A percentile compares a stretch with the other conserved stretches of the same genome.
phyloP scores from a whole-genome alignment of 2,329 filamentous ascomycete species.

The Nemania serpens region DNA sequence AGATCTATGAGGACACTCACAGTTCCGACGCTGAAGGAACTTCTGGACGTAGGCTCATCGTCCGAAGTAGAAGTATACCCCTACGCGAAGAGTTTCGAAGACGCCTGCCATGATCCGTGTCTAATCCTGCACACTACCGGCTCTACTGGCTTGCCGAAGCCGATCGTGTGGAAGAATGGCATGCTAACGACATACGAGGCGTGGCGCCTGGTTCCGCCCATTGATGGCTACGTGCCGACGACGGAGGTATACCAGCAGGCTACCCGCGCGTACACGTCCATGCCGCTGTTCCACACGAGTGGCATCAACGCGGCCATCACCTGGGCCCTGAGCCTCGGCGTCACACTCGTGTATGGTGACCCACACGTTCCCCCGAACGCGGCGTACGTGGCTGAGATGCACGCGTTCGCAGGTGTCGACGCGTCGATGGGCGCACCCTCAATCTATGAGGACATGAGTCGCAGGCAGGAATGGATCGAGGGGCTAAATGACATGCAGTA shows the following conservation, averaged over 20 bases:
- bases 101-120: background rate
- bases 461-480: background rate
- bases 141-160: slow-evolving; percentile 6
- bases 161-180: slow-evolving; percentile 7
- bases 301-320: slow-evolving; percentile 11
- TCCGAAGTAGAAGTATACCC: background rate
- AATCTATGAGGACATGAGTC: background rate
- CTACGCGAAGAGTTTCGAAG: slow-evolving; percentile 4
- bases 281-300: slow-evolving; percentile 12
- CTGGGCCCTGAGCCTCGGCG: slow-evolving; percentile 4
- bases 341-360: slow-evolving; percentile 5
- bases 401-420: background rate
- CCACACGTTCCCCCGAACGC: slow-evolving; percentile 7
- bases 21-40: background rate
- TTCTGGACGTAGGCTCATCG: background rate
- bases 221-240: slow-evolving; percentile 4
- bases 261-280: slow-evolving; percentile 3
- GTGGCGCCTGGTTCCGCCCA: background rate
- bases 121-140: slow-evolving; percentile 2
- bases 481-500: background rate
- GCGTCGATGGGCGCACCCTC: slow-evolving; percentile 3
- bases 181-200: slow-evolving; percentile 12
- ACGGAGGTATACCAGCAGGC: slow-evolving; percentile 6
- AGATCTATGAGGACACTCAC: slow-evolving; percentile 3
- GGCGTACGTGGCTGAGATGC: slow-evolving; percentile 8